Base-by-base conservation (phyloP, 441 rosid genomes). In the Populus hybrid region DNA sequence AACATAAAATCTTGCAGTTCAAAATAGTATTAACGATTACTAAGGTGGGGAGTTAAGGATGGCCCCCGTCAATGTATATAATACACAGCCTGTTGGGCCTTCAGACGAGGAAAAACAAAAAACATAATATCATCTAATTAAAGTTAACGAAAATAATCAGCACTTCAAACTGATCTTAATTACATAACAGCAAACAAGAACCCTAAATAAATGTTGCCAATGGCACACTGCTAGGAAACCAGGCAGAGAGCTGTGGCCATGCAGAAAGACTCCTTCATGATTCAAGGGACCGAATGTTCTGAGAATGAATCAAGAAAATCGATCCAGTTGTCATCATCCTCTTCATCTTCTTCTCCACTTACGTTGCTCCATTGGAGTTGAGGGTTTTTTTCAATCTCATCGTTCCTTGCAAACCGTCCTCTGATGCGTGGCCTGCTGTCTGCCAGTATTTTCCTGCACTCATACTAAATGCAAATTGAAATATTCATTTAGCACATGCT, bases 381-480 rank as follows among this genome's bases (percentile, higher is more conserved):
- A 61, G 83, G 79, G 63, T 75, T 82, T 79, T 82, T 87, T 76
- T 89, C 92, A 2, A 77, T 89, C 75, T 91, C 99, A 66, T 90
- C 97, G n/a, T 90, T 95, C 79, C 93, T 90, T 14, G 95, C 97
- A 75, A 95, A 95, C 54, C 99, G 80, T 4, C 99, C 99, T 85
- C 99, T 84, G 61, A 95, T 91, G 28, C 99, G 88, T 70, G 97
- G 99, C 84, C 99, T 85, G 77, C 98, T 94, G 63, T 95, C 98
- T 6, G 99, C 99, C 82, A 95, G 77, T 10, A 97, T 94, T 87
- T 95, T 95, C 89, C 99, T 87, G 81, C 99, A 95, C 46, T 84
- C 97, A 80, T 95, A 95, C 99, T 95, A 82, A 24, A 78, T 50
- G 4, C 18, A 65, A n/a, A 64, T 28, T 21, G 1, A 14, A 77